phyloP scores from a whole-genome alignment of 768 basidiomycete species.

The Russula sp. region DNA sequence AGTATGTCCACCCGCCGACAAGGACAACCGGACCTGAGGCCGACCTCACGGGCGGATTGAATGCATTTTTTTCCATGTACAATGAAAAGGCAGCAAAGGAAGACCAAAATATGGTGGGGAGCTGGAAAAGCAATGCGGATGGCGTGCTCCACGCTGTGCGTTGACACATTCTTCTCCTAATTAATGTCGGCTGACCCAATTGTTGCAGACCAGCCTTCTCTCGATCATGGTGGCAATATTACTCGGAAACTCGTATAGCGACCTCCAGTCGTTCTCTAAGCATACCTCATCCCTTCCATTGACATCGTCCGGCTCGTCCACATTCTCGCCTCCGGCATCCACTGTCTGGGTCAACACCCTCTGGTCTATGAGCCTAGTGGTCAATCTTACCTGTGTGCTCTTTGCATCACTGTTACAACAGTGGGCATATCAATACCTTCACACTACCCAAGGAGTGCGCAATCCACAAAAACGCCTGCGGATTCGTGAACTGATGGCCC shows the following conservation, averaged over 20 bases:
- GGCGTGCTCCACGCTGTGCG: conserved; percentile 2
- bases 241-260: neutral
- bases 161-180: neutral
- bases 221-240: conserved; percentile 2
- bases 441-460: neutral
- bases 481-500: neutral
- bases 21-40: neutral
- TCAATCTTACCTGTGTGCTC: neutral
- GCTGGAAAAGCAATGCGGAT: conserved; percentile 9
- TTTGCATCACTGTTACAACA: conserved; percentile 7
- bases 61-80: conserved; percentile 9
- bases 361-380: conserved; percentile 6
- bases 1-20: no score
- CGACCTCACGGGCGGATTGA: neutral
- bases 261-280: conserved; percentile 1
- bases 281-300: neutral
- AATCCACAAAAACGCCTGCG: neutral
- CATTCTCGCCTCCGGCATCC: neutral
- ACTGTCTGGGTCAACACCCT: neutral
- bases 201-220: conserved; percentile 4
- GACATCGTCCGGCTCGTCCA: neutral
- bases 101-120: conserved; percentile 8
- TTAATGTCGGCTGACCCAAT: neutral
- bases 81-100: neutral
- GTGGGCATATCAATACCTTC: conserved; percentile 3